A percentile compares a stretch with the other conserved stretches of the same genome.
These are phyloP conservation scores for Silene uniflora DNA, from an alignment of 148 eudicot genomes.

Conservation along the genomic window DNA sequence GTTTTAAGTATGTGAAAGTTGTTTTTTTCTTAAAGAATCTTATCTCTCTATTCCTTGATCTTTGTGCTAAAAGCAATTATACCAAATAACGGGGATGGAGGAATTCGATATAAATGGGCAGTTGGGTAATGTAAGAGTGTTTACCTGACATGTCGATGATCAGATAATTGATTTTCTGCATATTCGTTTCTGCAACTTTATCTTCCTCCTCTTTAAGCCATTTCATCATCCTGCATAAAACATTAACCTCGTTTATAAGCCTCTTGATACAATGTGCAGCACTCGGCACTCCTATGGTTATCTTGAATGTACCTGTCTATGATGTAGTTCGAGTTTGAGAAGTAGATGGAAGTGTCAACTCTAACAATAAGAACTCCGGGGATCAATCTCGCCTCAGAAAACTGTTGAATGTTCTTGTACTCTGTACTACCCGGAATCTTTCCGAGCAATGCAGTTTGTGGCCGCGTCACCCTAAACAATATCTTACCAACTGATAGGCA, in stretches of 20 bases:
- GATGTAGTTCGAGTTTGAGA: conserved; percentile 71
- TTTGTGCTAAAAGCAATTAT: no score
- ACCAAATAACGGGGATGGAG: no score
- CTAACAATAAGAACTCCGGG: conserved; percentile 52
- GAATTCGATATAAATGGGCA: no score
- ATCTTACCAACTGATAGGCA: conserved; percentile 69
- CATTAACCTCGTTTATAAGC: background rate
- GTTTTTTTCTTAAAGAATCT: no score
- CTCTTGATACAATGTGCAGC: background rate
- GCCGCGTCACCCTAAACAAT: conserved; percentile 72
- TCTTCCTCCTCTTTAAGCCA: conserved; percentile 80
- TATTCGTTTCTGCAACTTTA: conserved; percentile 31
- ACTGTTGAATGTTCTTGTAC: conserved; percentile 64
- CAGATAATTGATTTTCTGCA: conserved; percentile 50
- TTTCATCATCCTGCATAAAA: conserved; percentile 55
- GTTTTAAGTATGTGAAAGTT: no score
- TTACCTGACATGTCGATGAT: conserved; percentile 84
- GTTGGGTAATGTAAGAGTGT: conserved; percentile 9
- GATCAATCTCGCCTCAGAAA: conserved; percentile 53
- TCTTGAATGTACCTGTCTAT: conserved; percentile 50
- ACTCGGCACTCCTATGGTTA: background rate
- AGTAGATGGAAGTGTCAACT: conserved; percentile 79
- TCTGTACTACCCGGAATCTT: conserved; percentile 58
- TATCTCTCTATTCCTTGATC: no score
- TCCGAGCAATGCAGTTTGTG: conserved; percentile 62